A percentile compares a stretch with the other conserved stretches of the same genome.
Evolutionary conservation across 129 eudicot genomes (phyloP).

Genomic region (Saposhnikovia divaricata): DNA sequence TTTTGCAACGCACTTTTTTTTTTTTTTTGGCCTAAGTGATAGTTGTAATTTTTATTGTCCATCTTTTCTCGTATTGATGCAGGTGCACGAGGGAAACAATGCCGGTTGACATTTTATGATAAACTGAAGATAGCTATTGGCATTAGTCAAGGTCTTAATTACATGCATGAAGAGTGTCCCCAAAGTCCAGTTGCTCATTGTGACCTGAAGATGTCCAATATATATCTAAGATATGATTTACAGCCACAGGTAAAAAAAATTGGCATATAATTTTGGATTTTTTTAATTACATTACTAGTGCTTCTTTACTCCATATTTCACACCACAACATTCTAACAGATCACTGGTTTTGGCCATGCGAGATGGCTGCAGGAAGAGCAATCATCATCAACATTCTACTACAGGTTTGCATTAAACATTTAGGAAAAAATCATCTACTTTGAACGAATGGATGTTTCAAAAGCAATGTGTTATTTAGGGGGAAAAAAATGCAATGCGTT

Average conservation of each 20-base stretch:
- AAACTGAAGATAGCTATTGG: conserved; percentile 41
- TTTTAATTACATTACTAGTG: background rate
- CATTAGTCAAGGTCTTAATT: conserved; percentile 41
- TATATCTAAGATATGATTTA: conserved; percentile 26
- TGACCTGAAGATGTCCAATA: conserved; percentile 30
- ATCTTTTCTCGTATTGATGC: conserved; percentile 1
- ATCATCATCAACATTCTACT: conserved; percentile 11
- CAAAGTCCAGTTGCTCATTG: conserved; percentile 37
- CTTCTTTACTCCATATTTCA: background rate
- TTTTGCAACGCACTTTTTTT: no score
- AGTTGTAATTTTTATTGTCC: no score
- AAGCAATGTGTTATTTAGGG: background rate
- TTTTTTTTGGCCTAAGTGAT: no score
- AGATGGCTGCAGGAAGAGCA: conserved; percentile 32
- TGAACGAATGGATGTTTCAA: background rate
- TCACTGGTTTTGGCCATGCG: conserved; percentile 42
- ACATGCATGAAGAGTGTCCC: conserved; percentile 50
- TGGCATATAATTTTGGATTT: background rate
- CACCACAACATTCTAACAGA: conserved; percentile 13
- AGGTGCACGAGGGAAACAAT: conserved; percentile 25
- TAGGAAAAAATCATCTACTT: background rate
- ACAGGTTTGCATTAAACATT: conserved; percentile 28
- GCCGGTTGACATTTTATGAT: conserved; percentile 13
- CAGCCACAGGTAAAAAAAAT: conserved; percentile 31
- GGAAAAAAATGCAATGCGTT: no score